Conservation (phyloP, 257 asterid species). For the Solanum clarkiae region DNA sequence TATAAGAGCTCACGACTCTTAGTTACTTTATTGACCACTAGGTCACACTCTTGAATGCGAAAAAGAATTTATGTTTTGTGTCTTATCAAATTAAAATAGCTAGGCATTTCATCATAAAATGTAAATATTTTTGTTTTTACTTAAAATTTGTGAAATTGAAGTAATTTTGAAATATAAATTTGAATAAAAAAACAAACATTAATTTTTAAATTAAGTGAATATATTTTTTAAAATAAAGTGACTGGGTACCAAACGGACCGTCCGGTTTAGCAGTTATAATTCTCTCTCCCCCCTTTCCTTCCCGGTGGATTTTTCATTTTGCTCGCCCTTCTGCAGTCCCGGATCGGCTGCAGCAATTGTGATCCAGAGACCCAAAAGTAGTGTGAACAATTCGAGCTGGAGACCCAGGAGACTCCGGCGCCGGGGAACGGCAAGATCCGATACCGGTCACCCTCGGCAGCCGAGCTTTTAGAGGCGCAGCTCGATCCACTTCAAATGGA, state of each 20-base stretch:
- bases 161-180: too few relatives aligned
- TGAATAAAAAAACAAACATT: too few relatives aligned
- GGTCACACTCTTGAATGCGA: too few relatives aligned
- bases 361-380: background rate
- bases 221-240: too few relatives aligned
- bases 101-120: too few relatives aligned
- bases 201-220: too few relatives aligned
- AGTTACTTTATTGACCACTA: too few relatives aligned
- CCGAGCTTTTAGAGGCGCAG: conserved; percentile 62
- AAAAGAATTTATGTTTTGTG: too few relatives aligned
- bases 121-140: too few relatives aligned
- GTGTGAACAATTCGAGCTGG: conserved; percentile 25
- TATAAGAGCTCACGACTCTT: too few relatives aligned
- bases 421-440: conserved; percentile 93
- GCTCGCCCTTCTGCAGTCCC: background rate
- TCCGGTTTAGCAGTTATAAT: background rate
- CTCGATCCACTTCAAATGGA: conserved; percentile 33
- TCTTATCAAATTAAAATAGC: too few relatives aligned
- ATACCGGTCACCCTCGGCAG: conserved; percentile 88
- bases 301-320: background rate
- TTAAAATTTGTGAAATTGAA: too few relatives aligned
- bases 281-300: background rate
- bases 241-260: background rate
- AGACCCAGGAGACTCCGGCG: conserved; percentile 35
- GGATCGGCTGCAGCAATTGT: background rate